phyloP scores from a whole-genome alignment of 2,329 filamentous ascomycete genomes.

The Paraconiothyrium sp. region DNA sequence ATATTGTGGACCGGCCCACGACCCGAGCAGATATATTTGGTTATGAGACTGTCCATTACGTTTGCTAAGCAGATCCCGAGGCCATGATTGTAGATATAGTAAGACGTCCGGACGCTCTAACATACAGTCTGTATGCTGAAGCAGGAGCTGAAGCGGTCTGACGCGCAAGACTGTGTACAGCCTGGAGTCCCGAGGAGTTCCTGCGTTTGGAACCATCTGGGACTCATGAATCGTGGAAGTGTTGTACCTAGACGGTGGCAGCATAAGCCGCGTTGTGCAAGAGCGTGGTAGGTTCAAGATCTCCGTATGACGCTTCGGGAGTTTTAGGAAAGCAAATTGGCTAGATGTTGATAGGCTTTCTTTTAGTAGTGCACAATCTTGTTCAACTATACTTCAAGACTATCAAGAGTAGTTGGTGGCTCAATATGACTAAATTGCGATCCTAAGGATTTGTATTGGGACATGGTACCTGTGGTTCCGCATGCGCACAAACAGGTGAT shows the following conservation, averaged over 20 bases:
- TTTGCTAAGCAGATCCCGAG: constrained; percentile 66
- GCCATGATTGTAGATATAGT: constrained; percentile 16
- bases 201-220: constrained; percentile 4
- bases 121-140: not conserved
- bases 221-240: not conserved
- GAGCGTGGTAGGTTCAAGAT: too few relatives aligned
- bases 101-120: constrained; percentile 10
- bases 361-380: not conserved
- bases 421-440: not conserved
- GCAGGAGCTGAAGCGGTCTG: not conserved
- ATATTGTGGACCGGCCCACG: constrained; percentile 74
- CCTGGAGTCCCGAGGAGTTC: not conserved
- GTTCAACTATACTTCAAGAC: not conserved
- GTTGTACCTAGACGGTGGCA: not conserved
- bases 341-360: not conserved
- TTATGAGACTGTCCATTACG: constrained; percentile 62
- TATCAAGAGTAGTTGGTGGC: not conserved
- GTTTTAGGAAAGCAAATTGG: too few relatives aligned
- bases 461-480: too few relatives aligned
- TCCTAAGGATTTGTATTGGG: not conserved
- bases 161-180: constrained; percentile 12
- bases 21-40: constrained; percentile 74
- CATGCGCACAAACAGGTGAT: too few relatives aligned
- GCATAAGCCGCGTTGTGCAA: too few relatives aligned
- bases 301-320: too few relatives aligned